Conservation (phyloP, 169 alveolate species). For the Plasmodium knowlesi region DNA sequence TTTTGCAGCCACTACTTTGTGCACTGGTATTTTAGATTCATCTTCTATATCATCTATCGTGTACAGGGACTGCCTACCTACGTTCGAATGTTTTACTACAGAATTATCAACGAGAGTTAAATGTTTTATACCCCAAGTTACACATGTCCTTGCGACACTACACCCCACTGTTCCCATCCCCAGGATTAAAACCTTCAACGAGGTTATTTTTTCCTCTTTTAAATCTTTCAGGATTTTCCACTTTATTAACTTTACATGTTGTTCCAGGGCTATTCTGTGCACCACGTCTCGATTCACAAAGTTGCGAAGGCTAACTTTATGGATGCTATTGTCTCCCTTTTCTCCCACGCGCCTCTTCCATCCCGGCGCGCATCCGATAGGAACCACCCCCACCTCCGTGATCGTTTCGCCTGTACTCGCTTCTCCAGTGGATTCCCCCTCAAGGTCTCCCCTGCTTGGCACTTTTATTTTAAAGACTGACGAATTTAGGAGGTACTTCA, state of each 20-base stretch:
- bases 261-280: constrained; percentile 75
- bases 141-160: constrained; percentile 76
- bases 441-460: not conserved
- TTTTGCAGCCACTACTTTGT: constrained; percentile 80
- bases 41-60: constrained; percentile 30
- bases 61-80: constrained; percentile 81
- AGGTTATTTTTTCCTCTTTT: constrained; percentile 64
- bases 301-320: constrained; percentile 34
- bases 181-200: constrained; percentile 75
- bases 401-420: not conserved
- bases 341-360: constrained; percentile 30
- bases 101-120: constrained; percentile 78
- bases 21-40: constrained; percentile 18
- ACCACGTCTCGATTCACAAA: constrained; percentile 48
- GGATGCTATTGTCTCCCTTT: constrained; percentile 12
- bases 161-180: constrained; percentile 88
- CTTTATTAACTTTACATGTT: constrained; percentile 80
- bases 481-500: constrained; percentile 60
- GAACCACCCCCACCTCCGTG: not conserved
- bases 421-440: not conserved
- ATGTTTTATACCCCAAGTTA: constrained; percentile 83
- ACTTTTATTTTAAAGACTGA: constrained; percentile 39
- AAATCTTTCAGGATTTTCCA: constrained; percentile 82
- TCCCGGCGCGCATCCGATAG: not conserved
- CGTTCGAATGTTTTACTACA: constrained; percentile 75